phyloP scores from a whole-genome alignment of 805 yeast genomes.

The Pichia nanzhaoensis region DNA sequence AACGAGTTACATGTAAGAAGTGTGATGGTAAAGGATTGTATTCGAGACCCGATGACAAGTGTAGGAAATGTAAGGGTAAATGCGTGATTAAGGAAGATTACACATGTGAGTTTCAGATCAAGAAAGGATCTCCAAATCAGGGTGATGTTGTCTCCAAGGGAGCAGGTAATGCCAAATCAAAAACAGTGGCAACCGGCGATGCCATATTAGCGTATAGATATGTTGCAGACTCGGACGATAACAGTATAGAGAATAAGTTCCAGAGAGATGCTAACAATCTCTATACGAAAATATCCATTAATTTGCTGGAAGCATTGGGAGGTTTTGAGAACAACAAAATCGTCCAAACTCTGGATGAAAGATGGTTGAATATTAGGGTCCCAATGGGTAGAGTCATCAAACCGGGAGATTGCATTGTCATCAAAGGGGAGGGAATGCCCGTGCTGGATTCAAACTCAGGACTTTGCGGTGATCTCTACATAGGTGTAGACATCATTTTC shows the following conservation, averaged over 20 bases:
- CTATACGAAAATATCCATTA: conserved; percentile 48
- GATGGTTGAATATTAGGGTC: conserved; percentile 56
- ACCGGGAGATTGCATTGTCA: conserved; percentile 63
- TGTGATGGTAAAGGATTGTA: conserved; percentile 70
- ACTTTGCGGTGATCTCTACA: conserved; percentile 58
- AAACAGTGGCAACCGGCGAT: conserved; percentile 64
- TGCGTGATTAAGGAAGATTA: conserved; percentile 58
- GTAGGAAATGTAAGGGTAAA: conserved; percentile 69
- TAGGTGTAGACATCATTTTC: conserved; percentile 67
- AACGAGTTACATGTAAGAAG: conserved; percentile 50
- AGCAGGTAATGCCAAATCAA: conserved; percentile 74
- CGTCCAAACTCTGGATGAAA: conserved; percentile 71
- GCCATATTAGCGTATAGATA: conserved; percentile 57
- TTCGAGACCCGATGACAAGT: conserved; percentile 58
- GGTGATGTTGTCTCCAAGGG: conserved; percentile 57
- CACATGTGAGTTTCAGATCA: conserved; percentile 68
- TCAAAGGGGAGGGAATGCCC: conserved; percentile 84
- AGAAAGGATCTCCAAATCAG: conserved; percentile 59
- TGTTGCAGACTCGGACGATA: conserved; percentile 31
- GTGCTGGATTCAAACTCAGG: conserved; percentile 27
- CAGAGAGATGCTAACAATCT: conserved; percentile 51
- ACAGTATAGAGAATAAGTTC: conserved; percentile 29
- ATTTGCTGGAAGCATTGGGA: conserved; percentile 76
- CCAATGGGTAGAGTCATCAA: conserved; percentile 76
- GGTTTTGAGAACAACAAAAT: conserved; percentile 65